Conservation (phyloP, 352 stramenopile genomes). For the Globisporangium nodosum region DNA sequence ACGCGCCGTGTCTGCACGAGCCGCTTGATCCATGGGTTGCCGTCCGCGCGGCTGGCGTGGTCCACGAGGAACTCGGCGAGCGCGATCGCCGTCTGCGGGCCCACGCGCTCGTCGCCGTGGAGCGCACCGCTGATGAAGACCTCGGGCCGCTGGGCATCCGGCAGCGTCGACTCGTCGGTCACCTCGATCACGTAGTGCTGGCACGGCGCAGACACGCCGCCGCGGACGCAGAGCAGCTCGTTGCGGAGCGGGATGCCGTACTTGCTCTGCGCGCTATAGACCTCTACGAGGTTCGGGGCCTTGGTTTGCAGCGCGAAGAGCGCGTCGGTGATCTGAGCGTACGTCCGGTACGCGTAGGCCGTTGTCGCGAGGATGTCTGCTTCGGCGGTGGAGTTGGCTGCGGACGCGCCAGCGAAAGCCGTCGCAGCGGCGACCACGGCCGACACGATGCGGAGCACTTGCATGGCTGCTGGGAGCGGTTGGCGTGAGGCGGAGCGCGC, state of each 20-base stretch:
- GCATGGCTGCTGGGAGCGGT: neutral
- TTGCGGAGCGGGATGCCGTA: slow-evolving; percentile 53
- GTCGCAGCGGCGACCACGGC: neutral
- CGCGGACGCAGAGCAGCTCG: slow-evolving; percentile 46
- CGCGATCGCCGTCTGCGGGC: slow-evolving; percentile 79
- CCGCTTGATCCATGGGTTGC: slow-evolving; percentile 45
- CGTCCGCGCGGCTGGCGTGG: slow-evolving; percentile 35
- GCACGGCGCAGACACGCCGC: slow-evolving; percentile 35
- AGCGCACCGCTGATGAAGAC: slow-evolving; percentile 93
- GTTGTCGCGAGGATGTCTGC: neutral
- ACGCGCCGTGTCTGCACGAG: slow-evolving; percentile 81
- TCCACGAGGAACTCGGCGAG: slow-evolving; percentile 59
- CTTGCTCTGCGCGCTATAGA: slow-evolving; percentile 75
- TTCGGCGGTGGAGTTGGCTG: neutral
- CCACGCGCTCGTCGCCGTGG: slow-evolving; percentile 93
- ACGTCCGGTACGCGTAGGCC: slow-evolving; percentile 51
- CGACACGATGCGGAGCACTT: slow-evolving; percentile 1
- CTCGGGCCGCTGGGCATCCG: slow-evolving; percentile 76
- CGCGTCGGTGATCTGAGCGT: slow-evolving; percentile 64
- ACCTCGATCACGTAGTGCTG: slow-evolving; percentile 83
- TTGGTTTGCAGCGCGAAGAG: slow-evolving; percentile 46
- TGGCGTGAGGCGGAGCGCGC: neutral
- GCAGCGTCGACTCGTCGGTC: slow-evolving; percentile 64
- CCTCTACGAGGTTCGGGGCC: slow-evolving; percentile 64
- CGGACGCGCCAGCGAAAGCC: neutral